Percentiles rank a stretch among this genome's conserved stretches.
Conservation (phyloP, 75 land plant species). For the Sequoiadendron giganteum region DNA sequence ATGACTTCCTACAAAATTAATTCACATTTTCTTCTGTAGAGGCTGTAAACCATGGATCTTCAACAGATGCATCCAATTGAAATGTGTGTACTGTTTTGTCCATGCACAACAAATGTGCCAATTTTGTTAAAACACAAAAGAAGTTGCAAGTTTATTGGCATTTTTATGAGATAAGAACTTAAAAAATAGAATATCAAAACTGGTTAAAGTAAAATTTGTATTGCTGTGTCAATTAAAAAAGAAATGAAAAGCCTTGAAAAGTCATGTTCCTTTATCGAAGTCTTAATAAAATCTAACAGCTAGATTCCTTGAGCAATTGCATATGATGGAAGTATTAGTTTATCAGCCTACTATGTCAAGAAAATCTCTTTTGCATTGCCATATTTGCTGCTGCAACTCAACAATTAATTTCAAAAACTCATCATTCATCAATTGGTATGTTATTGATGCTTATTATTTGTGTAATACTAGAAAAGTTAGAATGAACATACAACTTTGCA, state of each 20-base stretch:
- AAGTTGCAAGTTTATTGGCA: neutral
- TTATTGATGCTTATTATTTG: neutral
- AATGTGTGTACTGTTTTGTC: neutral
- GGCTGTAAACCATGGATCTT: neutral
- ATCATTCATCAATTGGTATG: neutral
- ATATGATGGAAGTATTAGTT: neutral
- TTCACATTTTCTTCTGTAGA: neutral
- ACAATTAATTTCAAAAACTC: neutral
- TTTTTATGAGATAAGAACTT: neutral
- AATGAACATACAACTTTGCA: conserved; percentile 29
- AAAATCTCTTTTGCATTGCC: neutral
- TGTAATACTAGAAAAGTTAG: neutral
- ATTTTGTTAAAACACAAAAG: neutral
- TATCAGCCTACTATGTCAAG: neutral
- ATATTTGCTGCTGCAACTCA: neutral
- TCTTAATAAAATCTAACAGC: neutral
- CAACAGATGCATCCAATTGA: neutral
- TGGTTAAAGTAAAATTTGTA: neutral
- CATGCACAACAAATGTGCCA: neutral
- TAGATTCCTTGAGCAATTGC: neutral
- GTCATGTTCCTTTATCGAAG: neutral
- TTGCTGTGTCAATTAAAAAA: neutral
- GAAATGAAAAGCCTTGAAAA: neutral
- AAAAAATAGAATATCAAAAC: neutral
- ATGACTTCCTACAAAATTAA: neutral